phyloP scores from a whole-genome alignment of 495 filamentous ascomycete species.

The Viridothelium virens region DNA sequence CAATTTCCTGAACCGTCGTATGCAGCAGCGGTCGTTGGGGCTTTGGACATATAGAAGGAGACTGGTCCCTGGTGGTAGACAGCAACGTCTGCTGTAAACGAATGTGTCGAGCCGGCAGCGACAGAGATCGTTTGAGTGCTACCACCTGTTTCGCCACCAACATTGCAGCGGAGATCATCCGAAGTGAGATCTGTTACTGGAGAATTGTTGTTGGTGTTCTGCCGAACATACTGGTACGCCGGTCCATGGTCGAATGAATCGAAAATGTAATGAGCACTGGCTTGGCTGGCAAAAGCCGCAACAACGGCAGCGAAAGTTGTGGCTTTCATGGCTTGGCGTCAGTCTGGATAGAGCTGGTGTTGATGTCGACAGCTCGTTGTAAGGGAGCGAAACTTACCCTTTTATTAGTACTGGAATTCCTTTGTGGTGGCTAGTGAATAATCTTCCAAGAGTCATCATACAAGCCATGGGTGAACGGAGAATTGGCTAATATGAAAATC shows the following conservation, averaged over 20 bases:
- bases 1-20: constrained; percentile 27
- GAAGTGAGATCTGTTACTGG: constrained; percentile 49
- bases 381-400: too few relatives aligned
- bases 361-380: too few relatives aligned
- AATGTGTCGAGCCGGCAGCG: constrained; percentile 46
- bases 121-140: constrained; percentile 42
- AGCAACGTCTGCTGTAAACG: constrained; percentile 42
- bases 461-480: too few relatives aligned
- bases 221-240: constrained; percentile 47
- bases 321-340: neutral
- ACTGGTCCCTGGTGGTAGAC: constrained; percentile 57
- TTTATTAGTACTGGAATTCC: too few relatives aligned
- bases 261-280: constrained; percentile 8
- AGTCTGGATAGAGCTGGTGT: neutral
- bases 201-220: constrained; percentile 52
- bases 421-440: too few relatives aligned
- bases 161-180: constrained; percentile 52
- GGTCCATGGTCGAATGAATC: constrained; percentile 28
- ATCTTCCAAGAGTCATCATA: too few relatives aligned
- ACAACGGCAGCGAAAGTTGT: neutral
- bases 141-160: constrained; percentile 42
- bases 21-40: constrained; percentile 17
- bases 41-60: constrained; percentile 40
- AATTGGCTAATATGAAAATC: too few relatives aligned
- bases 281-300: neutral